Evolutionary conservation across 805 yeast species (phyloP).

Genomic region (Komagataella pastoris): DNA sequence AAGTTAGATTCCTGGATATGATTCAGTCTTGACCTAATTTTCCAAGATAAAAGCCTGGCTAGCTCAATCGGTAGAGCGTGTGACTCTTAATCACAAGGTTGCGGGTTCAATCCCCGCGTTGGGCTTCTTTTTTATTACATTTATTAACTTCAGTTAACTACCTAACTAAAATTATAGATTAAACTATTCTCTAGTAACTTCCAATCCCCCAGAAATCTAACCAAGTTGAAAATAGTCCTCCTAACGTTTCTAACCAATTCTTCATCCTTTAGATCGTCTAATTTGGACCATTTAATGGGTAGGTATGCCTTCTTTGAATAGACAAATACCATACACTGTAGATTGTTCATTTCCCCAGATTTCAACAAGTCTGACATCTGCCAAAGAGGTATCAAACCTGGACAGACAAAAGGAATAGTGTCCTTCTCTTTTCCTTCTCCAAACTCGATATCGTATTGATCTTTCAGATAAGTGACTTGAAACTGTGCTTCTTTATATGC

Average conservation of each 20-base stretch:
- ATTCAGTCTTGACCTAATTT: no score
- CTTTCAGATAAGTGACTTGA: slow-evolving; percentile 4
- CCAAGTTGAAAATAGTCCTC: background rate
- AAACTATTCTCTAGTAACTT: background rate
- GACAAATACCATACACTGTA: background rate
- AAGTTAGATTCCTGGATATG: background rate
- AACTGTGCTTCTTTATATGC: slow-evolving; percentile 9
- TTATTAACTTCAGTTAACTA: no score
- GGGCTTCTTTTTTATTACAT: background rate
- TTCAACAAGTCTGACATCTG: slow-evolving; percentile 20
- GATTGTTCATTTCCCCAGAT: background rate
- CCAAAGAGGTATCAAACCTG: slow-evolving; percentile 36
- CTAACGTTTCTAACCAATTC: background rate
- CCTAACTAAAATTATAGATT: background rate
- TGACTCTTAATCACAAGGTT: slow-evolving; percentile 1
- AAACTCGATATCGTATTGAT: slow-evolving; percentile 7
- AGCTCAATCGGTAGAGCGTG: slow-evolving; percentile 1
- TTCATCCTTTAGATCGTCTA: background rate
- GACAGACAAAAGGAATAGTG: slow-evolving; percentile 27
- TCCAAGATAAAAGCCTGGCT: background rate
- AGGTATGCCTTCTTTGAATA: background rate
- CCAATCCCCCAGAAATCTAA: background rate
- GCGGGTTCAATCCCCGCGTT: slow-evolving; percentile 1
- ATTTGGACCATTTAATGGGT: background rate
- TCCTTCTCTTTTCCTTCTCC: background rate